Evolutionary conservation across 441 rosid species (phyloP), one percentile per base, ranked within the genome.

Genomic region (Viola pubescens): DNA sequence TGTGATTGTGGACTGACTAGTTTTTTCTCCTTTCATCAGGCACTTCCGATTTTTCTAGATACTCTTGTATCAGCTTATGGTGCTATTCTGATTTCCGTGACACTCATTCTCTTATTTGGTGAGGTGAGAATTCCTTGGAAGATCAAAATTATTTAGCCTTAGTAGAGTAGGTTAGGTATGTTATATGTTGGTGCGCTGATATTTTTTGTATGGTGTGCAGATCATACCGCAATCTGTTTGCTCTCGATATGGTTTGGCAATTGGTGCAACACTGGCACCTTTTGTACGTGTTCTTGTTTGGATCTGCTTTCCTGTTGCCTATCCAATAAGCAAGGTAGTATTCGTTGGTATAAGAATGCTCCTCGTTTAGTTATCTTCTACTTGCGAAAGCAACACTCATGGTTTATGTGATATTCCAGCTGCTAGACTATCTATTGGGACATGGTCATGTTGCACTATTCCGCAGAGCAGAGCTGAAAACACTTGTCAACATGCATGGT

Each of bases 191-290:
- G 50, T 47, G 44, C n/a, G 4, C 48, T 58, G 10, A 39, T 39
- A 52, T 19, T 54, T 26, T 4, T 19, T 44, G 40, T 64, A 43
- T 26, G 0, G 41, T 70, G 14, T 70, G 68, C 84, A 88, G 98
- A 86, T 88, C 65, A 79, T 91, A 69, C 95, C 98, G 6, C 98
- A 91, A 56, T 77, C 98, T n/a, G 73, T 91, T 46, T 91, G 96
- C 78, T 82, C 96, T 59, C 81, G 92, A 50, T 57, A 91, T 77
- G 98, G 98, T 67, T 75, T 91, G 78, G 95, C 91, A 14, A 81
- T 88, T 66, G 96, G 98, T 60, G 89, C 95, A 39, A 67, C 89
- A 6, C 88, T 91, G 78, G 79, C 95, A 60, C 96, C 95, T 10
- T 52, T 80, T 61, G 98, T 91, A 53, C 88, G 75, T n/a, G 61